Conservation (phyloP, 2,329 filamentous ascomycete species). For the Sordariomycetes sp. region DNA sequence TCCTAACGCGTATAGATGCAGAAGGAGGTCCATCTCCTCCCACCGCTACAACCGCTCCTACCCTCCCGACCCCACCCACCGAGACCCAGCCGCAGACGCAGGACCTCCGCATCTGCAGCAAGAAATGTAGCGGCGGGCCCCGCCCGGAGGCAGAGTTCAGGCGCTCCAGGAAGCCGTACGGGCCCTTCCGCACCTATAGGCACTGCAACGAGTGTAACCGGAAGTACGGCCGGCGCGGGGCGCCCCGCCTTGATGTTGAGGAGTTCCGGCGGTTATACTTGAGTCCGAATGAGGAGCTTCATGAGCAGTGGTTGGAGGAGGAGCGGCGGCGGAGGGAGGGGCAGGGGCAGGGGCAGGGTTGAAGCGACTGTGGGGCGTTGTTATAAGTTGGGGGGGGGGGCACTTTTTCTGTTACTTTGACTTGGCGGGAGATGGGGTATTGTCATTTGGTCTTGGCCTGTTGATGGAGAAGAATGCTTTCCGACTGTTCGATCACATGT, state of each 20-base stretch:
- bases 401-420: too few species aligned
- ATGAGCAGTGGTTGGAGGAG: neutral
- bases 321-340: neutral
- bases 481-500: too few species aligned
- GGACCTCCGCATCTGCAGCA: neutral
- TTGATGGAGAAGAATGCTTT: too few species aligned
- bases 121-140: neutral
- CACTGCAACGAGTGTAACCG: neutral
- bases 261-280: neutral
- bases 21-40: neutral
- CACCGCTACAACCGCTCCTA: neutral
- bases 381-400: too few species aligned
- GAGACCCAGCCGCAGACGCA: neutral
- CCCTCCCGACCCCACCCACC: neutral
- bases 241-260: too few species aligned
- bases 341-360: too few species aligned
- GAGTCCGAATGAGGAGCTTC: neutral
- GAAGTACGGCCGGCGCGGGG: neutral
- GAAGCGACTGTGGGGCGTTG: too few species aligned
- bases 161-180: neutral
- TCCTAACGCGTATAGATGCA: too few species aligned
- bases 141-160: neutral
- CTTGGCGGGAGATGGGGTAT: too few species aligned
- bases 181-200: neutral
- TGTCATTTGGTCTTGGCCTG: too few species aligned